Evolutionary conservation across 148 eudicot species (phyloP), one percentile per base, ranked within the genome.

Genomic region (Rhododendron henanense): DNA sequence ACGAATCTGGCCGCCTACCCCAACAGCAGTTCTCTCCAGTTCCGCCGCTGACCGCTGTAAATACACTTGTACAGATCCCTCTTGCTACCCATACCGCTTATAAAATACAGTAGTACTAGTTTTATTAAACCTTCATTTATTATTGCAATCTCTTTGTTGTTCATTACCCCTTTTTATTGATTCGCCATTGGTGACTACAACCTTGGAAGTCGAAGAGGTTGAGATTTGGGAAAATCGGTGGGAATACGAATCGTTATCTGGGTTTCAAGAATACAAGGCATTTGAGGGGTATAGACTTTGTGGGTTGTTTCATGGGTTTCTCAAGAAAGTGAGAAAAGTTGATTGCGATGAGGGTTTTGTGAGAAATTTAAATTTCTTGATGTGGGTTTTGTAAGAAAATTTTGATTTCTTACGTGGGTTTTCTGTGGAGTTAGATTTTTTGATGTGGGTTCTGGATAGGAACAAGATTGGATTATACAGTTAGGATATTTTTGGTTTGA

Each of bases 311-410:
- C 31, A 53, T 69, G 89, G 93, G 83, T 85, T 88, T 85, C 53
- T 73, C 78, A 74, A 79, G 39, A 82, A 69, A 74, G 88, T 33
- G 83, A 44, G 87, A 69, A 90, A 81, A 53, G 19, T 35, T 5
- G 15, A 57, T 21, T 89, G 23, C 21, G 75, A 81, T 65, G 87
- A 84, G 89, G 93, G 90, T 55, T 85, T 86, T 88, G 84, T 75
- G 69, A 87, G 78, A 48, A 71, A 44, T 63, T 84, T 59, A 28
- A 74, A n/a, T 61, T 85, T 33, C 35, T 84, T 81, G 85, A 76
- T 86, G 87, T 86, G 89, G 93, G 91, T 47, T 84, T 87, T 85
- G 84, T 65, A 65, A 86, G 76, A 35, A 41, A 21, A 41, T 0
- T 47, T 86, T 35, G 51, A 79, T 41, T 41, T 41, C 45, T 41